phyloP scores from a whole-genome alignment of 2,329 filamentous ascomycete genomes.

The Cercospora zeae-maydis region DNA sequence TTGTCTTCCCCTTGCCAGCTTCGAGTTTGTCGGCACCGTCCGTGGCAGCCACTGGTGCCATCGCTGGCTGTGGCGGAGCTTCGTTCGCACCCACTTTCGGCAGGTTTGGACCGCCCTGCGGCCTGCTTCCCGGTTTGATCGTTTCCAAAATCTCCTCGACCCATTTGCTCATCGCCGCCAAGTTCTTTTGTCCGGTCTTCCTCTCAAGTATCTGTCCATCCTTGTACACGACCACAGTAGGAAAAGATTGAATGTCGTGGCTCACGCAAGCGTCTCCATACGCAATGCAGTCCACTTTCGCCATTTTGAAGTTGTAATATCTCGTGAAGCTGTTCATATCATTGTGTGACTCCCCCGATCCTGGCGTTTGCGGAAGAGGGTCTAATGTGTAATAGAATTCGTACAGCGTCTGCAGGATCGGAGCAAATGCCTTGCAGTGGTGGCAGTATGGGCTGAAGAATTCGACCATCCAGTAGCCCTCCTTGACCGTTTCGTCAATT shows the following conservation, averaged over 20 bases:
- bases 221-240: constrained; percentile 75
- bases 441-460: constrained; percentile 53
- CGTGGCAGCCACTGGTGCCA: constrained; percentile 29
- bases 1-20: constrained; percentile 39
- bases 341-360: constrained; percentile 42
- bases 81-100: constrained; percentile 65
- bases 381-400: constrained; percentile 93
- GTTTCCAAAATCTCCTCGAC: constrained; percentile 75
- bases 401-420: constrained; percentile 86
- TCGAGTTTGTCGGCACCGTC: constrained; percentile 31
- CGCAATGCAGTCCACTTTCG: constrained; percentile 77
- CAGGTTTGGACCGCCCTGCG: constrained; percentile 61
- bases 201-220: constrained; percentile 66
- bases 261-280: constrained; percentile 73
- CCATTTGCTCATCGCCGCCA: constrained; percentile 63
- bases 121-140: constrained; percentile 75
- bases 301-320: constrained; percentile 89
- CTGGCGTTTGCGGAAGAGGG: constrained; percentile 54
- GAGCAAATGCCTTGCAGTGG: constrained; percentile 77
- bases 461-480: constrained; percentile 64
- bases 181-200: constrained; percentile 63
- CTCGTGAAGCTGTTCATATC: constrained; percentile 67
- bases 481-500: constrained; percentile 56
- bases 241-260: constrained; percentile 66
- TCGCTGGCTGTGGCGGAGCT: constrained; percentile 29